A percentile compares a stretch with the other conserved stretches of the same genome.
phyloP scores from a whole-genome alignment of 139 green algal genomes.

The Nannochloris sp. region DNA sequence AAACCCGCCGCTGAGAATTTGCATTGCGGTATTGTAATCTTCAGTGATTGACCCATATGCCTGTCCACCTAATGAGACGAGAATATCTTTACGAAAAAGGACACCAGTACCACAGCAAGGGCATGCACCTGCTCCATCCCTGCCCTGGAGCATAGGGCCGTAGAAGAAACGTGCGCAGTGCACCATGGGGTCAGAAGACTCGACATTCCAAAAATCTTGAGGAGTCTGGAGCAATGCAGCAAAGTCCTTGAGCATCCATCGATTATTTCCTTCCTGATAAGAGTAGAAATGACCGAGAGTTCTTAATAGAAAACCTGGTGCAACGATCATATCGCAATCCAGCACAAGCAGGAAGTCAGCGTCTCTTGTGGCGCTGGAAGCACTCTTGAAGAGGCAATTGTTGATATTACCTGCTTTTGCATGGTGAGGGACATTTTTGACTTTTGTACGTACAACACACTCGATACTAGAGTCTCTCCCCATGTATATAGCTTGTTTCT shows the following conservation, averaged over 20 bases:
- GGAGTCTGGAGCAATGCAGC: constrained; percentile 21
- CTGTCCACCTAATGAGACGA: no score
- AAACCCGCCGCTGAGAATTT: no score
- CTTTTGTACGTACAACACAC: constrained; percentile 1
- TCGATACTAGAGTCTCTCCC: constrained; percentile 1
- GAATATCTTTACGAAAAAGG: constrained; percentile 8
- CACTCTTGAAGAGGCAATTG: constrained; percentile 8
- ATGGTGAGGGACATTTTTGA: constrained; percentile 16
- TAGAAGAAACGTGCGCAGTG: constrained; percentile 26
- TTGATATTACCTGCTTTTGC: constrained; percentile 32
- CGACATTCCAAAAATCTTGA: constrained; percentile 23
- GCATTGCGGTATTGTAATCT: no score
- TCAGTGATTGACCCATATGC: no score
- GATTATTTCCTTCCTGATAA: neutral
- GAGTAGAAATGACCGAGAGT: constrained; percentile 19
- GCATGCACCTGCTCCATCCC: no score
- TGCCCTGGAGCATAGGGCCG: no score
- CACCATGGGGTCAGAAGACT: constrained; percentile 11
- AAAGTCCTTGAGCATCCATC: constrained; percentile 13
- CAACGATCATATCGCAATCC: constrained; percentile 26
- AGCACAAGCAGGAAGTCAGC: constrained; percentile 13
- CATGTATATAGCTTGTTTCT: neutral
- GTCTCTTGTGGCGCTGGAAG: no score
- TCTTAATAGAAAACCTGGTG: constrained; percentile 6
- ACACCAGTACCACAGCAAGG: constrained; percentile 10